phyloP scores from a whole-genome alignment of 2,329 filamentous ascomycete species.

The Hypoxylon sp. region DNA sequence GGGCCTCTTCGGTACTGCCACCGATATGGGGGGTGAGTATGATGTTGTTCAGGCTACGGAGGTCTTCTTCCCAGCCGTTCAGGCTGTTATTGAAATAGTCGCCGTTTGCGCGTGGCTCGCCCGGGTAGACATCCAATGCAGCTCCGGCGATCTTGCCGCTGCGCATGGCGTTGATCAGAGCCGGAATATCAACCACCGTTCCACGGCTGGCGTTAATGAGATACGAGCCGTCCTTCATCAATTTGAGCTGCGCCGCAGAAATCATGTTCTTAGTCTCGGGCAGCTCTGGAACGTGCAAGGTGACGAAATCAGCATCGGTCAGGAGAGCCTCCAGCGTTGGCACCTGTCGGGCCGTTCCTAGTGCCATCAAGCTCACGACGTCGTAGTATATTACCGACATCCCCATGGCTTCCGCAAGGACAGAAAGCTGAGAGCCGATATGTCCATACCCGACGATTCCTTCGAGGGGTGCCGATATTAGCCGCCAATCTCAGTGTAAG shows the following conservation, averaged over 20 bases:
- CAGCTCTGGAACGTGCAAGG: constrained; percentile 92
- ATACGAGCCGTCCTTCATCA: constrained; percentile 95
- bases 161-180: constrained; percentile 88
- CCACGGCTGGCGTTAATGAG: constrained; percentile 96
- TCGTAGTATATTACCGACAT: constrained; percentile 99
- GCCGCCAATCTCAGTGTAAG: constrained; percentile 15
- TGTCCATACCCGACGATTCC: constrained; percentile 97
- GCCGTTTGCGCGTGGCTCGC: constrained; percentile 93
- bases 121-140: constrained; percentile 95
- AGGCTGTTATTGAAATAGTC: constrained; percentile 91
- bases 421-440: constrained; percentile 95
- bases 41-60: constrained; percentile 87
- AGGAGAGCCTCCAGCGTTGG: constrained; percentile 81
- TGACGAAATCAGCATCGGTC: constrained; percentile 87
- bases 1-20: constrained; percentile 96
- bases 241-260: constrained; percentile 78
- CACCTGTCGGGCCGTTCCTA: constrained; percentile 90
- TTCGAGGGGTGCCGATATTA: constrained; percentile 48
- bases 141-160: constrained; percentile 90
- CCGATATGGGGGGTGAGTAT: constrained; percentile 98
- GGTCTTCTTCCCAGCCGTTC: constrained; percentile 86
- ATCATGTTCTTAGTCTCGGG: constrained; percentile 96
- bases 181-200: constrained; percentile 92
- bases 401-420: constrained; percentile 96
- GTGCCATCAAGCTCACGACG: constrained; percentile 90